A percentile compares a stretch with the other conserved stretches of the same genome.
Conservation (phyloP, 164 flowering plant species). For the Brasenia schreberi region DNA sequence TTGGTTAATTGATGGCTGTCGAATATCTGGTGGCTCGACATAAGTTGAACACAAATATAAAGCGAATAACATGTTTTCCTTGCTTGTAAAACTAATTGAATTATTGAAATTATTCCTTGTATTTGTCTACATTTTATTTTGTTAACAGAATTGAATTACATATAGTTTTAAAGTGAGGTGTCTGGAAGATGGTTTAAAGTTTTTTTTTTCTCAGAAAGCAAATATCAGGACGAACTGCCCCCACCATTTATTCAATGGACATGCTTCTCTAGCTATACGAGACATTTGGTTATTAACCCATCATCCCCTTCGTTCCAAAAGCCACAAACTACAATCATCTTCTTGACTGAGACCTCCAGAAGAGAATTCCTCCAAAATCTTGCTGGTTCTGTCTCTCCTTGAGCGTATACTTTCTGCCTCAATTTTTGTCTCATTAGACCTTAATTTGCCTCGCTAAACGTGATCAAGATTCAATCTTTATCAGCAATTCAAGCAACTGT, state of each 20-base stretch:
- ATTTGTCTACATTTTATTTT: not conserved
- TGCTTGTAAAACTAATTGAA: not conserved
- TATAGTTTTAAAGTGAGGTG: slow-evolving; percentile 8
- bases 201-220: not conserved
- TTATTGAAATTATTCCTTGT: too few species aligned
- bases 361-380: not conserved
- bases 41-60: not conserved
- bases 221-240: slow-evolving; percentile 14
- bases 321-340: slow-evolving; percentile 15
- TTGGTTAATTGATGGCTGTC: not conserved
- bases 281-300: slow-evolving; percentile 31
- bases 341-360: slow-evolving; percentile 12
- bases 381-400: not conserved
- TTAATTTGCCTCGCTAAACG: not conserved
- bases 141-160: slow-evolving; percentile 10
- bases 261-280: slow-evolving; percentile 24
- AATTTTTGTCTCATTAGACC: not conserved
- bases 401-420: not conserved
- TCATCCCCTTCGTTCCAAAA: slow-evolving; percentile 8
- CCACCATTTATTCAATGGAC: slow-evolving; percentile 25
- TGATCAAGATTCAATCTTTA: not conserved
- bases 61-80: not conserved
- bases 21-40: not conserved
- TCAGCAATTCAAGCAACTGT: not conserved
- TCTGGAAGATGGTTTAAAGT: not conserved